These are phyloP conservation scores for Globisporangium parvum DNA, from an alignment of 352 stramenopile species.

Conservation along the genomic window DNA sequence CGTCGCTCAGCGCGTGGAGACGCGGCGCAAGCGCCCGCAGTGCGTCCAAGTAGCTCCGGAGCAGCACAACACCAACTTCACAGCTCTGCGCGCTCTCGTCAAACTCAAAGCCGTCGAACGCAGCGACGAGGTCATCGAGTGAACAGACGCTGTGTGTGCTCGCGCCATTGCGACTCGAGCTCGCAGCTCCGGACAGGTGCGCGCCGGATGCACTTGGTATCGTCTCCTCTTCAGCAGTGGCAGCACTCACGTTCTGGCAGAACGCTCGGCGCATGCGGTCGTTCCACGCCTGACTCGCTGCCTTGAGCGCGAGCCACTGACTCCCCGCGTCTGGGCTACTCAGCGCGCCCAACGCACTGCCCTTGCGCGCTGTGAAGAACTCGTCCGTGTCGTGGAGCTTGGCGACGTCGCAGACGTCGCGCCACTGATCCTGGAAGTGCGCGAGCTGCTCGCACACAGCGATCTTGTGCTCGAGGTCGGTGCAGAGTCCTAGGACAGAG, in stretches of 20 bases:
- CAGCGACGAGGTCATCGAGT: constrained; percentile 31
- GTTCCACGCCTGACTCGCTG: constrained; percentile 6
- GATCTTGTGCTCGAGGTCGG: constrained; percentile 26
- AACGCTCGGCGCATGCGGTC: constrained; percentile 10
- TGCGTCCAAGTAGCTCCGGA: constrained; percentile 31
- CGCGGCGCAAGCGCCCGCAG: constrained; percentile 33
- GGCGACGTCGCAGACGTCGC: constrained; percentile 33
- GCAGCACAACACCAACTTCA: constrained; percentile 29
- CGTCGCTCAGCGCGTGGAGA: constrained; percentile 35
- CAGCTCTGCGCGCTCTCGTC: constrained; percentile 26
- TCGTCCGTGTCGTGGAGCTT: constrained; percentile 59
- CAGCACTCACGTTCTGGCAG: not conserved
- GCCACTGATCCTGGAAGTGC: constrained; percentile 41
- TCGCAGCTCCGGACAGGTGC: too few species aligned
- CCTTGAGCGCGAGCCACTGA: constrained; percentile 12
- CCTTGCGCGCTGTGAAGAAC: constrained; percentile 29
- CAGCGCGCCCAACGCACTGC: too few species aligned
- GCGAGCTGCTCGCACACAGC: constrained; percentile 30
- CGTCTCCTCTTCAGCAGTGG: not conserved
- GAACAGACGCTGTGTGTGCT: constrained; percentile 15
- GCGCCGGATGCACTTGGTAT: too few species aligned
- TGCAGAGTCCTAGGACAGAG: constrained; percentile 17
- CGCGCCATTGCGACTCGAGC: not conserved
- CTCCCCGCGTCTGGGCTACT: constrained; percentile 13
- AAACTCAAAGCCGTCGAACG: constrained; percentile 59